These are phyloP conservation scores for Leucaena leucocephala DNA, from an alignment of 306 rosid genomes.

Conservation along the genomic window DNA sequence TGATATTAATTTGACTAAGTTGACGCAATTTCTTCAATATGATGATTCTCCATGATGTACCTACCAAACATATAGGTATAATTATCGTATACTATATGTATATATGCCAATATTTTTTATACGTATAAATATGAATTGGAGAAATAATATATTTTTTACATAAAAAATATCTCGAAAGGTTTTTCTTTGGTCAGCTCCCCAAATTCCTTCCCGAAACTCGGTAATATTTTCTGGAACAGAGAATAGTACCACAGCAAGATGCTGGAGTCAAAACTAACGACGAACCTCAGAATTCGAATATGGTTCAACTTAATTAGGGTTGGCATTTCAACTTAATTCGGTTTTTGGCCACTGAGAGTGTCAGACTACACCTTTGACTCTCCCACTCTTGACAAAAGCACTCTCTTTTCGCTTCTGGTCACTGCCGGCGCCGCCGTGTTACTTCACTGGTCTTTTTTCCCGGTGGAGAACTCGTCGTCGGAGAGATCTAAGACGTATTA, in stretches of 20 bases:
- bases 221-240: no score
- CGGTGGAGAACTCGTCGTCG: conserved; percentile 31
- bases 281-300: conserved; percentile 13
- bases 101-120: no score
- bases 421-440: conserved; percentile 32
- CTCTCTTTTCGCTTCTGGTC: background rate
- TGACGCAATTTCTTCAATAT: no score
- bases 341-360: conserved; percentile 24
- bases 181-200: no score
- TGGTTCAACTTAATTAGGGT: conserved; percentile 42
- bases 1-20: no score
- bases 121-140: no score
- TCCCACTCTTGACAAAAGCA: background rate
- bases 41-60: no score
- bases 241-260: background rate
- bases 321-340: conserved; percentile 38
- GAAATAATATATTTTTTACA: no score
- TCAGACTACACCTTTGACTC: background rate
- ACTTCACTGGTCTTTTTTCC: conserved; percentile 24
- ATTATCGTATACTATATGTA: no score
- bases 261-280: background rate
- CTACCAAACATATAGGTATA: no score
- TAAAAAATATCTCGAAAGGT: no score
- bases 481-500: conserved; percentile 28
- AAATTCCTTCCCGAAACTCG: no score